These are phyloP conservation scores for Auricularia auricula-judae DNA, from an alignment of 768 basidiomycete species.

Conservation along the genomic window DNA sequence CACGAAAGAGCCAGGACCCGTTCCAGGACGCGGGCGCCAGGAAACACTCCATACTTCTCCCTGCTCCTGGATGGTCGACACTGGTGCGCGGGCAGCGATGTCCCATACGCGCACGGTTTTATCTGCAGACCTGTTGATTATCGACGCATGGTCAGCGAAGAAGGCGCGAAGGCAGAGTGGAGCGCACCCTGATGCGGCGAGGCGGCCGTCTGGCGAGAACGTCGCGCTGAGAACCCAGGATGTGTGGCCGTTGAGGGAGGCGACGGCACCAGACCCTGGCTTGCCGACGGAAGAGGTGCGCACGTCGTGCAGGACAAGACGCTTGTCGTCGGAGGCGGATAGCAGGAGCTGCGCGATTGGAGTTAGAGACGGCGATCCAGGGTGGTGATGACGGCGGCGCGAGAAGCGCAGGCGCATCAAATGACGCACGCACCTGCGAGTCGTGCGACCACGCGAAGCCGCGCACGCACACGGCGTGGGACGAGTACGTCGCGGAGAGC, in stretches of 20 bases:
- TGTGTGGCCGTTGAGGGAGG: constrained; percentile 76
- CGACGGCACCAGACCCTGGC: constrained; percentile 65
- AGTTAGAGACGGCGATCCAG: background rate
- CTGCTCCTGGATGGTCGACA: constrained; percentile 67
- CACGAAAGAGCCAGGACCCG: constrained; percentile 55
- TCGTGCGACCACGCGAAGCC: constrained; percentile 85
- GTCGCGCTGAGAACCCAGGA: constrained; percentile 85
- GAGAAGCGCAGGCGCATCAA: constrained; percentile 1
- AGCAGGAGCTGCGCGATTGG: constrained; percentile 52
- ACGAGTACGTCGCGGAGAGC: constrained; percentile 61
- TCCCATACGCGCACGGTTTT: constrained; percentile 86
- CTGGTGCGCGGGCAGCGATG: constrained; percentile 56
- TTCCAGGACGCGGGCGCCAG: constrained; percentile 57
- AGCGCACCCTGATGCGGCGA: constrained; percentile 70
- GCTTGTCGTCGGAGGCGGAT: constrained; percentile 88
- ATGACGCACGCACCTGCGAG: constrained; percentile 50
- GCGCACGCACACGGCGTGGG: constrained; percentile 85
- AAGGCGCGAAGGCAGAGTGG: background rate
- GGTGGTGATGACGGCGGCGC: background rate
- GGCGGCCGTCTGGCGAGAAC: constrained; percentile 69
- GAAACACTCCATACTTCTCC: constrained; percentile 80
- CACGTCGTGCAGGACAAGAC: constrained; percentile 83
- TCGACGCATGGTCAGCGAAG: background rate
- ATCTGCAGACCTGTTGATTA: constrained; percentile 56
- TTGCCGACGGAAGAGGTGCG: constrained; percentile 50